Evolutionary conservation across 2,329 filamentous ascomycete species (phyloP), one percentile per base, ranked within the genome.

Genomic region (Bertia moriformis): DNA sequence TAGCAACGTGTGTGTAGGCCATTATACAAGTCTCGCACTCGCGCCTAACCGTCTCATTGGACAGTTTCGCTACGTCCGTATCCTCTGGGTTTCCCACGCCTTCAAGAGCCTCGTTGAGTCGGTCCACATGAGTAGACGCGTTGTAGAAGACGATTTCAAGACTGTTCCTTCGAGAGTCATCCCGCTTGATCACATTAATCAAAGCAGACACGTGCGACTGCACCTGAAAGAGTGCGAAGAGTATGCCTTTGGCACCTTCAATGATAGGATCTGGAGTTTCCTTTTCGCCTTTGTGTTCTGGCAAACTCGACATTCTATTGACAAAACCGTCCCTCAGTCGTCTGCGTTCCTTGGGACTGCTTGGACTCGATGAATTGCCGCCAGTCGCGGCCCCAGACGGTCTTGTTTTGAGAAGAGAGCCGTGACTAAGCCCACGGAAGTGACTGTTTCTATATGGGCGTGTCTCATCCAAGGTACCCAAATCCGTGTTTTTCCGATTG

Each of bases 391-490:
- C 44, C 29, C 45, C 51, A 19, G 52, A 51, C 38, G 55, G 51
- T 24, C 57, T 53, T n/a, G 54, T 48, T 45, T 57, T 54, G 38
- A 68, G 52, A 7, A 68, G 60, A 19, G 71, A 73, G 12, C 68
- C 69, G 50, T 75, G 66, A 48, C 71, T 76, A 43, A 72, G 63
- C 5, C 68, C 69, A 37, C 70, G 66, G 42, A 72, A 58, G 52
- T 74, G 70, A 43, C 65, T 67, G 48, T 65, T 62, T 39, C 66
- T 63, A 45, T 67, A 67, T 15, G 62, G 57, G 18, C 60, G 58
- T 38, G 60, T 56, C 49, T 74, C 70, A 41, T 72, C 64, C 20
- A 74, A 55, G 2, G 66, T 65, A 19, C 63, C 62, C 37, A 73
- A 54, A 40, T 70, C 71, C 10, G 63, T 66, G 17, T 66, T 65